Percentiles rank a stretch among this genome's conserved stretches.
phyloP scores from a whole-genome alignment of 352 stramenopile genomes.

The Pythium plurisporium region DNA sequence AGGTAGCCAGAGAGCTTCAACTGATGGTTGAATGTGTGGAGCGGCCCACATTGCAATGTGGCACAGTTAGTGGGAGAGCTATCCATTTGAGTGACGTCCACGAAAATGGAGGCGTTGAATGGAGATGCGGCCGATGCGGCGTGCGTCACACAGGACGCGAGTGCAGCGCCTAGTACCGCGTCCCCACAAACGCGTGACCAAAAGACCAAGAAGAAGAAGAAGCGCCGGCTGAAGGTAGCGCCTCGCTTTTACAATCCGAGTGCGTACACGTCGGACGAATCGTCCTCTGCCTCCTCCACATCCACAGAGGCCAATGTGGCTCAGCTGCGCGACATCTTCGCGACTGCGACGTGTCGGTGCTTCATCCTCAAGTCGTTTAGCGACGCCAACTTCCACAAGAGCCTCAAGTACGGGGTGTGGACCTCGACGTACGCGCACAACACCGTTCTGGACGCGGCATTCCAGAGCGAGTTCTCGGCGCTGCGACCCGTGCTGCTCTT shows the following conservation, averaged over 20 bases:
- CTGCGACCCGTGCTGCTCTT: slow-evolving; percentile 69
- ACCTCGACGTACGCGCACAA: slow-evolving; percentile 73
- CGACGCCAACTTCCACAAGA: slow-evolving; percentile 83
- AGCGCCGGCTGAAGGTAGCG: slow-evolving; percentile 34
- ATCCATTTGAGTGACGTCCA: not conserved
- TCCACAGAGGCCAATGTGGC: slow-evolving; percentile 26
- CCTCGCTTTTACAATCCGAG: slow-evolving; percentile 32
- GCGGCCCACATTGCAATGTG: slow-evolving; percentile 1
- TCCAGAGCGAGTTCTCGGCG: slow-evolving; percentile 60
- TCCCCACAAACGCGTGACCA: no score
- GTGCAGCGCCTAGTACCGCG: no score
- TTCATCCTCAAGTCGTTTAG: slow-evolving; percentile 86
- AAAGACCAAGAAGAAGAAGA: slow-evolving; percentile 22
- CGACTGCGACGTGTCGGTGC: slow-evolving; percentile 58
- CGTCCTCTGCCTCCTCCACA: not conserved
- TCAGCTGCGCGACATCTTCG: slow-evolving; percentile 53
- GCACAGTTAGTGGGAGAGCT: not conserved
- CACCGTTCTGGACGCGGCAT: slow-evolving; percentile 61
- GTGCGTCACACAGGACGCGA: not conserved
- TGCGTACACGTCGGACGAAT: not conserved
- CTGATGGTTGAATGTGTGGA: not conserved
- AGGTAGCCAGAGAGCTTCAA: slow-evolving; percentile 6
- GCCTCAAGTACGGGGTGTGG: slow-evolving; percentile 80
- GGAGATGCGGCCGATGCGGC: not conserved
- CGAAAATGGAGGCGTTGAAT: not conserved